Evolutionary conservation across 768 basidiomycete genomes (phyloP), one percentile per base, ranked within the genome.

Genomic region (Cystobasidium tubakii): DNA sequence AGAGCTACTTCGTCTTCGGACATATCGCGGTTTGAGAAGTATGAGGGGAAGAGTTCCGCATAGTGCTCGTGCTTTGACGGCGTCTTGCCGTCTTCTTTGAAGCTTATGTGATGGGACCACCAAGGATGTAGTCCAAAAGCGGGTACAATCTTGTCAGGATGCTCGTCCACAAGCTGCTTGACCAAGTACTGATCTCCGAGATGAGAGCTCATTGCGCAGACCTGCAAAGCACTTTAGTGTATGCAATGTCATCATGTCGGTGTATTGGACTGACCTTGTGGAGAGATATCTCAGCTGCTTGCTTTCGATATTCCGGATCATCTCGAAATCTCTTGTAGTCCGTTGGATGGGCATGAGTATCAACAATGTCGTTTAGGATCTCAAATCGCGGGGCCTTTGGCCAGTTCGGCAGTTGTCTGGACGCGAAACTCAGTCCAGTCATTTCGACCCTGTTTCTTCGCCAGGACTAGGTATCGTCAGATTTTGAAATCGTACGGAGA

Each of bases 61-160:
- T 96, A 98, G 82, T 98, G 95, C 17, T 84, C 83, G 76, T 86
- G 85, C 79, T 89, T 93, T 25, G 85, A 83, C 33, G 80, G 74
- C 10, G 54, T 76, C 17, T 81, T 64, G 21, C 53, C 65, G 72
- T 78, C 78, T 23, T 57, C 54, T 23, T 23, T 7, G 62, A 77
- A 80, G 69, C 89, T 85, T 78, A 96, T 90, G 75, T 84, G 84
- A 81, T 96, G 87, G 1, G 88, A 85, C 81, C 90, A 94, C 95
- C 95, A 97, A 1, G 95, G 95, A 80, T 97, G 95, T 78, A 92
- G 88, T 55, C 91, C 94, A 81, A 95, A 98, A 80, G 88, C 90
- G 62, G 94, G 90, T n/a, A 90, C 82, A 29, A 93, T 81, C 27
- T 75, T 75, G 13, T 67, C 64, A 1, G 78, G 80, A 21, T 67